Base-by-base conservation (phyloP, 2,329 filamentous ascomycete species). In the Penicillium sp. region DNA sequence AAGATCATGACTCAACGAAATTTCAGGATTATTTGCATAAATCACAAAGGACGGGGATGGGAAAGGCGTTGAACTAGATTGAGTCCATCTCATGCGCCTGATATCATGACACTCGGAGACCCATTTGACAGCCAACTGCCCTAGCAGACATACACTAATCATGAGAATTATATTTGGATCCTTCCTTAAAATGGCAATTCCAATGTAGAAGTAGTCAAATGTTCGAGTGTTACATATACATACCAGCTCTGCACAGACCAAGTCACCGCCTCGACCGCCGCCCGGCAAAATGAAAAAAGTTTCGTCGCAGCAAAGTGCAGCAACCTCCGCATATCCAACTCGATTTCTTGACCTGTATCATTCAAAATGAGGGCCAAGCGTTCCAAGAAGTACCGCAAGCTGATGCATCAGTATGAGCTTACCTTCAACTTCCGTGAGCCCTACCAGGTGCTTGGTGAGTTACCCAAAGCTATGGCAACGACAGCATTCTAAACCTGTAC, bases 381-480 rank as follows among this genome's bases (percentile, higher is more conserved):
- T 52, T 79, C 77, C 37, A 86, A 88, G 72, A 84, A 86, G 63
- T 90, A 89, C 70, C 82, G 85, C 66, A 96, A 96, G 83, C 83
- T 96, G 65, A 95, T 98, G 85, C 86, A 89, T 72, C 86, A 92
- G 67, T 95, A 91, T 79, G 83, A 85, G 66, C 80, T 92, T 69
- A 84, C 83, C 53, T 96, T 95, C 68, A 86, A 87, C 53, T 96
- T 96, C 71, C 88, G 91, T 60, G 88, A 93, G 73, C 90, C 93
- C 9, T 97, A 96, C 74, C 93, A 97, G 74, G 86, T 95, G 44
- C 76, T 95, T 38, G 77, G 83, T 86, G 74, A 50, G 75, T 28
- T 29, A 47, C 51, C 44, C 46, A 46, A 41, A 46, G 37, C 29
- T 48, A 32, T 33, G 8, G 32, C 35, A 42, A 27, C 42, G 37